Evolutionary conservation across 306 rosid genomes (phyloP).

Genomic region (Glycyrrhiza uralensis): DNA sequence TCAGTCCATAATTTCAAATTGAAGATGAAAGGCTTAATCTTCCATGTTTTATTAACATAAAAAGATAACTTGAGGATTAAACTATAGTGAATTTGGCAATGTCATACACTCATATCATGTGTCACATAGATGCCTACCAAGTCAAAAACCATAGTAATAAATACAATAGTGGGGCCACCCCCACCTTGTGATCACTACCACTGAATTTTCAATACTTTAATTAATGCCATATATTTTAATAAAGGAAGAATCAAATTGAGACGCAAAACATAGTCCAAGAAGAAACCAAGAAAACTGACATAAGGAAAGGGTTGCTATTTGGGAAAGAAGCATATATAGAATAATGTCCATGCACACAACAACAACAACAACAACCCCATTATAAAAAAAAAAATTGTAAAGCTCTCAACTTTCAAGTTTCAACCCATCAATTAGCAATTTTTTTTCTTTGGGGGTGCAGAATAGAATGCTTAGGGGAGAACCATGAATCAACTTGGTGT

Average conservation of each 20-base stretch:
- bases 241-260: constrained; percentile 32
- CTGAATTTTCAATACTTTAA: constrained; percentile 7
- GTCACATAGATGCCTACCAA: constrained; percentile 22
- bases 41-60: not conserved
- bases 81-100: constrained; percentile 4
- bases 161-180: constrained; percentile 27
- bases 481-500: constrained; percentile 38
- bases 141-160: constrained; percentile 27
- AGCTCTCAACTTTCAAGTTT: constrained; percentile 4
- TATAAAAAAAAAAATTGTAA: not conserved
- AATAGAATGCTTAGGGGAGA: constrained; percentile 37
- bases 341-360: constrained; percentile 24
- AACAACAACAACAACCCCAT: constrained; percentile 19
- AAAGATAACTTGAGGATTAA: constrained; percentile 17
- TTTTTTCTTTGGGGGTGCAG: not conserved
- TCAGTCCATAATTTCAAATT: not conserved
- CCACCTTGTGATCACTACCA: constrained; percentile 48
- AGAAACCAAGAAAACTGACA: constrained; percentile 42
- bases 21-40: constrained; percentile 1
- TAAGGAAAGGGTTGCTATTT: constrained; percentile 26
- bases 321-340: constrained; percentile 13
- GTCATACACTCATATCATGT: constrained; percentile 25
- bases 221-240: not conserved
- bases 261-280: constrained; percentile 28
- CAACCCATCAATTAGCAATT: not conserved